Conservation (phyloP, 176 grass and related monocot genomes). For the Rhynchospora breviuscula region DNA sequence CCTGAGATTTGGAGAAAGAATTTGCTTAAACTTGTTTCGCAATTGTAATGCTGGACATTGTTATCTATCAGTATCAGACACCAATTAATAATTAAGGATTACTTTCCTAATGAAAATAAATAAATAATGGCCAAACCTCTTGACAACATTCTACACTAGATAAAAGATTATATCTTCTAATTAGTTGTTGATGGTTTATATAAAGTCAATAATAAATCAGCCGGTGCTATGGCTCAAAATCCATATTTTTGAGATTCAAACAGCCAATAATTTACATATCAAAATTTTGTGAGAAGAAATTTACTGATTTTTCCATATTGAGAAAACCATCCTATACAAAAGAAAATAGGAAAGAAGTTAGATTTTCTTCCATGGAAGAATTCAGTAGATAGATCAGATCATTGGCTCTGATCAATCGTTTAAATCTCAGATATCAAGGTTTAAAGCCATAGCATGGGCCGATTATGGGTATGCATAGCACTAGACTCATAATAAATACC, state of each 20-base stretch:
- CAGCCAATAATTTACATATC: too few relatives aligned
- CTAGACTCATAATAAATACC: constrained; percentile 33
- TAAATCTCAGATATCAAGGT: background rate
- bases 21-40: background rate
- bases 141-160: background rate
- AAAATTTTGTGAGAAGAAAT: too few relatives aligned
- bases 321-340: too few relatives aligned
- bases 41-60: background rate
- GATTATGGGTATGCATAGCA: background rate
- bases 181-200: background rate
- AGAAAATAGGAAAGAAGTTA: too few relatives aligned
- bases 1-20: background rate
- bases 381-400: too few relatives aligned
- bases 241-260: background rate
- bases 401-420: background rate
- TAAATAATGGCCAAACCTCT: background rate
- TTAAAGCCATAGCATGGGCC: background rate
- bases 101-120: background rate
- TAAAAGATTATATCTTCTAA: background rate
- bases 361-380: too few relatives aligned
- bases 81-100: too few relatives aligned
- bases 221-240: too few relatives aligned
- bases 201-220: background rate
- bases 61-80: background rate
- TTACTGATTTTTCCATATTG: too few relatives aligned